Evolutionary conservation across 2,329 filamentous ascomycete genomes (phyloP).

Genomic region (Colletotrichum shisoi): DNA sequence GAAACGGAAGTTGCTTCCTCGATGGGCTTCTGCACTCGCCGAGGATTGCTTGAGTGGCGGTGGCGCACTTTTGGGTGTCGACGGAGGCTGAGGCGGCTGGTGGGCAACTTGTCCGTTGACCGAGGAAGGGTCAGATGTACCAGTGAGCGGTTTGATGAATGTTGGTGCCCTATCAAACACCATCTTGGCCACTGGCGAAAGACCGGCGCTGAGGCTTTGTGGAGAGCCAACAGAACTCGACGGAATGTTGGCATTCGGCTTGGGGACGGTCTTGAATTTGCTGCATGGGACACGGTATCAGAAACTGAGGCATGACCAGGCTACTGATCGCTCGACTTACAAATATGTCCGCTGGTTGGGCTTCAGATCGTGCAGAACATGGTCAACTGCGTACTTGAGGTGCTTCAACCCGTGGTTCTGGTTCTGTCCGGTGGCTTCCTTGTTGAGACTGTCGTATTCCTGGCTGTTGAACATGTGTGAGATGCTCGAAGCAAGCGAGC

Average conservation of each 20-base stretch:
- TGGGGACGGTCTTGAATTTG: constrained; percentile 65
- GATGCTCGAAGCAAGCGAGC: constrained; percentile 61
- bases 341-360: constrained; percentile 74
- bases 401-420: constrained; percentile 58
- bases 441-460: constrained; percentile 73
- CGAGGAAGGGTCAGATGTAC: constrained; percentile 45
- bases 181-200: constrained; percentile 62
- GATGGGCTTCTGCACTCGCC: constrained; percentile 46
- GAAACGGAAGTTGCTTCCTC: constrained; percentile 52
- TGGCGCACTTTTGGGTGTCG: constrained; percentile 39
- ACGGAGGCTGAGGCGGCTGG: constrained; percentile 26
- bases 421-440: constrained; percentile 68
- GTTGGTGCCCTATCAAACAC: constrained; percentile 56
- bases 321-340: constrained; percentile 53
- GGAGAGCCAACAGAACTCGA: constrained; percentile 34
- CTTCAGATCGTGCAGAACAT: constrained; percentile 77
- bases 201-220: constrained; percentile 49
- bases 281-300: constrained; percentile 51
- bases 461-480: constrained; percentile 60
- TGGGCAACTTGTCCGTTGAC: constrained; percentile 42
- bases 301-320: constrained; percentile 24
- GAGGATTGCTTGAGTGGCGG: constrained; percentile 32
- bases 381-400: constrained; percentile 75
- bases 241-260: constrained; percentile 45
- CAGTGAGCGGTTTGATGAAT: constrained; percentile 52